Percentiles rank a stretch among this genome's conserved stretches.
These are phyloP conservation scores for Fusarium oligoseptatum DNA, from an alignment of 2,329 filamentous ascomycete genomes.

Conservation along the genomic window DNA sequence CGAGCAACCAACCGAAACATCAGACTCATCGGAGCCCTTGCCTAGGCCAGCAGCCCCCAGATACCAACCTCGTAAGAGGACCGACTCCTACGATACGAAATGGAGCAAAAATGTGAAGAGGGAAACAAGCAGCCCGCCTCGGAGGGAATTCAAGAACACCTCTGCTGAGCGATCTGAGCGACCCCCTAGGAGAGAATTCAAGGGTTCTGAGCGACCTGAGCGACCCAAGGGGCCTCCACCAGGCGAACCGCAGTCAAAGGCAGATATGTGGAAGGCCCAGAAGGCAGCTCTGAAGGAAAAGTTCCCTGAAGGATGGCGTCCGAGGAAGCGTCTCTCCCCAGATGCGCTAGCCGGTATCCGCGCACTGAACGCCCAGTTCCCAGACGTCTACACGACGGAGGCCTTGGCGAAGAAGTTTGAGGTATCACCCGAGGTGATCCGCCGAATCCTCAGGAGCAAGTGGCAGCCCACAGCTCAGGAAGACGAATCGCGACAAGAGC, in stretches of 20 bases:
- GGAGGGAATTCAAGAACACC: neutral
- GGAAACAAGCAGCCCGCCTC: neutral
- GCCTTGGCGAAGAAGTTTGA: slow-evolving; percentile 83
- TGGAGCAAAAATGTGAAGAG: neutral
- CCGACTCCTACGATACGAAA: neutral
- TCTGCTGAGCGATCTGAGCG: neutral
- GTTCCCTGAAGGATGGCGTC: slow-evolving; percentile 85
- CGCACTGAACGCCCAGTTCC: slow-evolving; percentile 82
- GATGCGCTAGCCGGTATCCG: slow-evolving; percentile 93
- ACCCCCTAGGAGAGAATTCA: neutral
- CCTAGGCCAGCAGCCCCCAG: slow-evolving; percentile 17
- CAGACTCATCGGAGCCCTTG: slow-evolving; percentile 5
- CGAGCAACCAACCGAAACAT: slow-evolving; percentile 1
- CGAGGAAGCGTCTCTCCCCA: slow-evolving; percentile 88
- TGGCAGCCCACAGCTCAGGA: slow-evolving; percentile 75
- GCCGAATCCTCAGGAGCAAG: slow-evolving; percentile 85
- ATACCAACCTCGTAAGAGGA: neutral
- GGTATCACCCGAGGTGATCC: slow-evolving; percentile 87
- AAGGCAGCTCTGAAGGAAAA: slow-evolving; percentile 82
- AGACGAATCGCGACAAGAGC: slow-evolving; percentile 67
- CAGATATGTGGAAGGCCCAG: slow-evolving; percentile 78
- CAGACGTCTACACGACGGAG: slow-evolving; percentile 80
- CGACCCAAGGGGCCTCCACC: slow-evolving; percentile 31
- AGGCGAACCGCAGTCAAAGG: slow-evolving; percentile 39
- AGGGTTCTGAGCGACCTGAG: neutral